Evolutionary conservation across 441 rosid genomes (phyloP).

Genomic region (Euphorbia neoarborescens): DNA sequence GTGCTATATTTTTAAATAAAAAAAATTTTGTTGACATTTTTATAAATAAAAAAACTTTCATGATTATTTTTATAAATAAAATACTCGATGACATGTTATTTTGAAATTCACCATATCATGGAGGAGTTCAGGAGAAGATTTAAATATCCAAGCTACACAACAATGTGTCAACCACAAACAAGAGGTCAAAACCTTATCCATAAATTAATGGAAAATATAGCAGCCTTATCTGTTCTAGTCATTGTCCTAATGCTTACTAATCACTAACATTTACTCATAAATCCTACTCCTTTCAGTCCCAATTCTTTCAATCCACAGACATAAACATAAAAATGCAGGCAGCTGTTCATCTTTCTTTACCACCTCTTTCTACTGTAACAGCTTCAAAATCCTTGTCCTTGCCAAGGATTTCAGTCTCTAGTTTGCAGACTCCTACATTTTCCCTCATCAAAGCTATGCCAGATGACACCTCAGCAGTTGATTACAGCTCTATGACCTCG

Average conservation of each 20-base stretch:
- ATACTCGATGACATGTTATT: no score
- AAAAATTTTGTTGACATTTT: no score
- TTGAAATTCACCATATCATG: no score
- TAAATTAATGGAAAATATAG: slow-evolving; percentile 12
- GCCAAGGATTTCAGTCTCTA: slow-evolving; percentile 23
- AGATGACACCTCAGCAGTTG: slow-evolving; percentile 29
- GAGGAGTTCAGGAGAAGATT: not conserved
- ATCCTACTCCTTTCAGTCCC: not conserved
- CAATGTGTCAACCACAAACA: slow-evolving; percentile 1
- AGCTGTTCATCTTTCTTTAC: slow-evolving; percentile 24
- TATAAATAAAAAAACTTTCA: no score
- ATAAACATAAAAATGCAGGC: slow-evolving; percentile 30
- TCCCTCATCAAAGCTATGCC: slow-evolving; percentile 21
- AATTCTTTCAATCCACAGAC: no score
- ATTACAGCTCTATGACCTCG: slow-evolving; percentile 42
- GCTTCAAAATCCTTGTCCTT: slow-evolving; percentile 20
- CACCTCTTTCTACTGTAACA: slow-evolving; percentile 18
- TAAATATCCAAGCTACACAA: not conserved
- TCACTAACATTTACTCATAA: not conserved
- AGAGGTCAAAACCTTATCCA: slow-evolving; percentile 26
- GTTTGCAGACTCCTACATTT: slow-evolving; percentile 19
- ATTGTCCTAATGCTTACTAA: not conserved
- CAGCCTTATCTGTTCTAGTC: slow-evolving; percentile 24
- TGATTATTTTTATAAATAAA: no score
- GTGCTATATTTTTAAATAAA: no score